Evolutionary conservation across 108 stramenopile species (phyloP), one percentile per base, ranked within the genome.

Genomic region (Cyclotella kingstonii): DNA sequence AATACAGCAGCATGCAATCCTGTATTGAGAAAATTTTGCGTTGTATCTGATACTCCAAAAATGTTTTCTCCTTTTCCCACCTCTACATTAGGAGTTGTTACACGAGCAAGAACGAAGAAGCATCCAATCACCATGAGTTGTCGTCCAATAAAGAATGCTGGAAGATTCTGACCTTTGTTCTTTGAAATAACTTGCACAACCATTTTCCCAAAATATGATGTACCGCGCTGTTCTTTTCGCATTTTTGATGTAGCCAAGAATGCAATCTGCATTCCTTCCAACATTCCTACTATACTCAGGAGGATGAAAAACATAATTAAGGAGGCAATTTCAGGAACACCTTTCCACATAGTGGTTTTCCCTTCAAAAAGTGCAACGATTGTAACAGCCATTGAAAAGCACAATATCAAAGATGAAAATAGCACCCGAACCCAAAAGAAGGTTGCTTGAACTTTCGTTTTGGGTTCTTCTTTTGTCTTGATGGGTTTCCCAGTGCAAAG

Each of bases 241-340:
- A 84, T 51, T 72, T 85, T 89, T 61, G 83, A 50, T 30, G 84
- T 82, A 36, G 88, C 80, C 38, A 85, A 89, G 56, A 85, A 78
- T 43, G 88, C 84, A 64, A 89, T 89, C 60, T 89, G 88, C 81
- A 89, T 82, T 41, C 73, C 84, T 65, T 89, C 87, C 22, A 89
- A 34, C 57, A 85, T 70, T 53, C 82, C 84, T 18, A 83, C 83
- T 33, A 81, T 47, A 43, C 70, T 67, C 60, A 84, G 66, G 23
- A 88, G 69, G 23, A 81, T 23, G 48, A 84, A 68, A 63, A 88
- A 83, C 17, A 84, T 41, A 33, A 79, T 30, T 33, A 85, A 39
- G 4, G 71, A 63, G 39, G 72, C 70, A n/a, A 31, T 34, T 31
- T 60, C 45, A 40, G 87, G 87, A 46, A 84, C 53, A 11, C 77